Evolutionary conservation across 441 rosid genomes (phyloP), one percentile per base, ranked within the genome.

Genomic region (Francoa sonchifolia): DNA sequence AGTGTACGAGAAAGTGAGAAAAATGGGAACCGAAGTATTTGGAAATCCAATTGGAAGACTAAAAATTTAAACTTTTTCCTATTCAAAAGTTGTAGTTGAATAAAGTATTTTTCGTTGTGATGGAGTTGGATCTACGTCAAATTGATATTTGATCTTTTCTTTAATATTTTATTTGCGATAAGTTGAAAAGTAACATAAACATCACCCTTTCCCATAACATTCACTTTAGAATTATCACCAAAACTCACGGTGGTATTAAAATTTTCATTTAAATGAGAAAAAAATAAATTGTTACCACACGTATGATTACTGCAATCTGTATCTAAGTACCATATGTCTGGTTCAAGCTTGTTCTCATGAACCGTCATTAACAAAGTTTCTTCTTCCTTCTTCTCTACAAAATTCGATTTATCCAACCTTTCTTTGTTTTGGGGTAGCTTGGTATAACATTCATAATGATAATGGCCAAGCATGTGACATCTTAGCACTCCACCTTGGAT

Each of bases 391-490:
- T 35, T 23, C 27, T 23, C 39, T 15, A n/a, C 22, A 35, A 4
- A 35, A 18, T 35, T 17, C 8, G 39, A 23, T 23, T 23, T 23
- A 3, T 23, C 27, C 7, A n/a, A 37, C 11, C 5, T 17, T 13
- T 13, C 3, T 17, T 17, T 35, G 2, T 9, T 7, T 23, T 23
- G 27, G 27, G 27, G 27, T 0, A 39, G 13, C 1, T 21, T 35
- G 6, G 19, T 44, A 18, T 21, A 45, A 19, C 38, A 44, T 36
- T 48, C 36, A 2, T 0, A 58, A 16, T 2, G 14, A 31, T 21
- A 57, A 28, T 57, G 30, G 3, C 41, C 25, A 7, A 41, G 7
- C n/a, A 31, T 47, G 16, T 46, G 47, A 16, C 21, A 47, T n/a
- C 27, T 21, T 28, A 54, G 26, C 27, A 45, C 18, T 48, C 20